Evolutionary conservation across 1,139 yeast genomes (phyloP).

Genomic region (Suhomyces bribrorum): DNA sequence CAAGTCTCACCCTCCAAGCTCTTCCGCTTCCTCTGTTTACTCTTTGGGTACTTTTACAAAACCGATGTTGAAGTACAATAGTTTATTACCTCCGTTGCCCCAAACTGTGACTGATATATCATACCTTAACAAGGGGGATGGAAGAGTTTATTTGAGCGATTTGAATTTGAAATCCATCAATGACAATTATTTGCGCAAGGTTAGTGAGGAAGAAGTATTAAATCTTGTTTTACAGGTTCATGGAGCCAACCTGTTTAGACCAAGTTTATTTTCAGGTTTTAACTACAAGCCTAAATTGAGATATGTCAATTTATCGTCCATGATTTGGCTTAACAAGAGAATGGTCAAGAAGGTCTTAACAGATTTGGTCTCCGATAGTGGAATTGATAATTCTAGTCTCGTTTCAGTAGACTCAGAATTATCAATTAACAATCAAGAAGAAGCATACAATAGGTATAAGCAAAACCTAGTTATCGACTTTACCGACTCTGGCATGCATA

Average conservation of each 20-base stretch:
- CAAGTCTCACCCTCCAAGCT: conserved; percentile 15
- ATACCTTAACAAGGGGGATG: conserved; percentile 39
- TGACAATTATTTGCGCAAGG: conserved; percentile 29
- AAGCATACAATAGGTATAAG: conserved; percentile 11
- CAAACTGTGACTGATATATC: conserved; percentile 27
- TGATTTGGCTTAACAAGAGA: conserved; percentile 54
- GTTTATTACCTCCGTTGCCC: conserved; percentile 42
- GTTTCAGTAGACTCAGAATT: conserved; percentile 6
- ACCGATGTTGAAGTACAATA: conserved; percentile 35
- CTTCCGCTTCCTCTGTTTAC: conserved; percentile 35
- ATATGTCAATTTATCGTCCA: conserved; percentile 43
- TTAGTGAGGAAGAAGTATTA: conserved; percentile 43
- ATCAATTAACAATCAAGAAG: conserved; percentile 1
- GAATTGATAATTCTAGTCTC: background rate
- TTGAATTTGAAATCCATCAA: conserved; percentile 43
- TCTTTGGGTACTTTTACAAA: conserved; percentile 33
- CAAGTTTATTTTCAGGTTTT: background rate
- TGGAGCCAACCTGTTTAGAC: conserved; percentile 8
- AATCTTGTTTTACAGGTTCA: conserved; percentile 27
- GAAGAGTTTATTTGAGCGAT: conserved; percentile 44
- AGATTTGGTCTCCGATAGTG: conserved; percentile 13
- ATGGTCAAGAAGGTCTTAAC: conserved; percentile 35
- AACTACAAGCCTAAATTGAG: conserved; percentile 19
- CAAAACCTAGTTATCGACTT: conserved; percentile 45
- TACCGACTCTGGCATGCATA: conserved; percentile 60